These are phyloP conservation scores for Plasmopara viticola DNA, from an alignment of 352 stramenopile species.

Conservation along the genomic window DNA sequence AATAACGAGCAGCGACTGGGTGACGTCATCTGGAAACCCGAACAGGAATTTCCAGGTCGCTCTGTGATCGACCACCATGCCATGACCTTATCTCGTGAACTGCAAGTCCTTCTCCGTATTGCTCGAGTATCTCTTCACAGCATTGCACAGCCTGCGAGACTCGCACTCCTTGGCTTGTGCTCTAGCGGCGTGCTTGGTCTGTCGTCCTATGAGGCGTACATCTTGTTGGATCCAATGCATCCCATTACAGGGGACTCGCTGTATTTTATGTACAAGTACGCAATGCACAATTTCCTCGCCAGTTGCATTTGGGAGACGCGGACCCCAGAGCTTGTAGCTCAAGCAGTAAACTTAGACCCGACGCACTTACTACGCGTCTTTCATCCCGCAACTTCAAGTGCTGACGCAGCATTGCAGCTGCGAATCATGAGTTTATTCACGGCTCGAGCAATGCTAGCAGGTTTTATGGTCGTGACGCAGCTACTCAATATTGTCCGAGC, in stretches of 20 bases:
- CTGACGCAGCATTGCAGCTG: constrained; percentile 35
- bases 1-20: constrained; percentile 32
- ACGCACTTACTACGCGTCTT: constrained; percentile 24
- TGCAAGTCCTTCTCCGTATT: constrained; percentile 44
- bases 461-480: constrained; percentile 61
- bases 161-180: constrained; percentile 42
- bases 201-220: constrained; percentile 40
- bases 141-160: constrained; percentile 40
- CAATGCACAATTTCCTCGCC: constrained; percentile 53
- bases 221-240: constrained; percentile 33
- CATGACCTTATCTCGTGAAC: constrained; percentile 30
- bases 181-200: constrained; percentile 40
- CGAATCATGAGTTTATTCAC: constrained; percentile 42
- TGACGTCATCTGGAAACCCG: constrained; percentile 51
- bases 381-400: constrained; percentile 23
- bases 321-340: constrained; percentile 35
- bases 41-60: constrained; percentile 49
- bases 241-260: constrained; percentile 24
- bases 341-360: constrained; percentile 34
- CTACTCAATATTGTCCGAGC: constrained; percentile 54
- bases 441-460: constrained; percentile 40
- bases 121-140: constrained; percentile 31
- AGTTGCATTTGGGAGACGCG: constrained; percentile 62
- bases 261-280: constrained; percentile 50
- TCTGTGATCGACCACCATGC: constrained; percentile 32